Conservation (phyloP, 768 basidiomycete genomes). For the Xerocomus potaroensis region DNA sequence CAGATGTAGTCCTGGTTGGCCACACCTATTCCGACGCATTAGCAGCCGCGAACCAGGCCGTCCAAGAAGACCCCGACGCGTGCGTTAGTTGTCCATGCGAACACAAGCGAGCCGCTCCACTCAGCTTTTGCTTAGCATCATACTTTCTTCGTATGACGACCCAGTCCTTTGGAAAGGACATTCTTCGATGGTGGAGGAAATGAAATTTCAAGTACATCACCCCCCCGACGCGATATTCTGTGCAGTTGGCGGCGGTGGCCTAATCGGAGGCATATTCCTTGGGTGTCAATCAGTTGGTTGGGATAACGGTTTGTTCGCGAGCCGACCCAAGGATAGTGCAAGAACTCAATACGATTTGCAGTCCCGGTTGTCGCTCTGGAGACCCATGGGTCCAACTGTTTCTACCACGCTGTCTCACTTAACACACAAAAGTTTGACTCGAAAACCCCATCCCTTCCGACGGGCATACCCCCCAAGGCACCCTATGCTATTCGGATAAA, state of each 20-base stretch:
- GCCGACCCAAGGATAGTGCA: too few relatives aligned
- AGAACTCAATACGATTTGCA: too few relatives aligned
- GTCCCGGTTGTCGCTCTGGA: constrained; percentile 66
- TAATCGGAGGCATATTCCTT: constrained; percentile 65
- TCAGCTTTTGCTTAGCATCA: too few relatives aligned
- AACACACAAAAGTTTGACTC: constrained; percentile 39
- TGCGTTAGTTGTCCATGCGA: too few relatives aligned
- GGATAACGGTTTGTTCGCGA: constrained; percentile 55
- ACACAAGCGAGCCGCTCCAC: too few relatives aligned
- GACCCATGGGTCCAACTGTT: too few relatives aligned
- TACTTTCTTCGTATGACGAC: too few relatives aligned
- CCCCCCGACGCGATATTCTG: constrained; percentile 74
- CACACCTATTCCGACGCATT: constrained; percentile 56
- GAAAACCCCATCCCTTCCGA: constrained; percentile 30
- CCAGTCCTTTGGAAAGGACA: constrained; percentile 70
- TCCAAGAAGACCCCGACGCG: constrained; percentile 39
- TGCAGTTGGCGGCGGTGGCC: constrained; percentile 70
- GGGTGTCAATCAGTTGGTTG: constrained; percentile 65
- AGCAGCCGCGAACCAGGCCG: constrained; percentile 35
- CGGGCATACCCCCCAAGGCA: constrained; percentile 20
- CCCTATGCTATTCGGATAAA: constrained; percentile 44
- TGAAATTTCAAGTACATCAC: constrained; percentile 46
- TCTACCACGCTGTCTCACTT: too few relatives aligned
- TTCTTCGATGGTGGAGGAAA: constrained; percentile 69
- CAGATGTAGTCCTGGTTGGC: constrained; percentile 57